Evolutionary conservation across 805 yeast genomes (phyloP), one percentile per base, ranked within the genome.

Genomic region (Debaryomyces maramus): DNA sequence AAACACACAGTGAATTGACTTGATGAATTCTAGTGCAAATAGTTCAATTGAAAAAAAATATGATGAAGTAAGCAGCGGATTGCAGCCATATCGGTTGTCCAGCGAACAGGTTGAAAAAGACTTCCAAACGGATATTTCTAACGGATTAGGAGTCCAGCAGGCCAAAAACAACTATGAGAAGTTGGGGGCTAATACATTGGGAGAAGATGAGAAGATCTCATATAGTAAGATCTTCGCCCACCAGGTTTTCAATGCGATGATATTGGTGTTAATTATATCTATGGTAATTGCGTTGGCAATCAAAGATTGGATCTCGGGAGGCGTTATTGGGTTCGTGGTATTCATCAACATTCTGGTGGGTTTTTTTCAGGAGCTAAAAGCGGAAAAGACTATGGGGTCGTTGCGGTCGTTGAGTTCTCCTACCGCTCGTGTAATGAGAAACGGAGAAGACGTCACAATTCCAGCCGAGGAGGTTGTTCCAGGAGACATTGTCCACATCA

Each of bases 351-450:
- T 77, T 23, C 51, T 63, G 7, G 76, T 75, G 14, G 80, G 80
- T 13, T 76, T 73, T 27, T 62, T 72, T 26, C 79, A 75, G 50
- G 80, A 75, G 49, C 56, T 65, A 14, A 67, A 72, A 34, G 80
- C 80, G 8, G 80, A 75, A 47, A 60, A 70, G 28, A 76, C 79
- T 4, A 75, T 75, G 62, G 67, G 76, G 6, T 75, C 78, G 5
- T 59, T 75, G 45, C 62, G 70, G 39, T 66, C 68, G 19, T 70
- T 75, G 40, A 56, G 75, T 19, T 67, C 76, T 6, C 70, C 77
- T 4, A 69, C 71, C 22, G 79, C 77, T 2, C 62, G 65, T 41
- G 78, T 70, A 1, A 44, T 71, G 9, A 62, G 80, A 46, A 55
- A 65, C 32, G 78, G 78, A 17, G 58, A 60, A 27, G 54, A 60